Base-by-base conservation (phyloP, 768 basidiomycete species). In the Mycena rosella region DNA sequence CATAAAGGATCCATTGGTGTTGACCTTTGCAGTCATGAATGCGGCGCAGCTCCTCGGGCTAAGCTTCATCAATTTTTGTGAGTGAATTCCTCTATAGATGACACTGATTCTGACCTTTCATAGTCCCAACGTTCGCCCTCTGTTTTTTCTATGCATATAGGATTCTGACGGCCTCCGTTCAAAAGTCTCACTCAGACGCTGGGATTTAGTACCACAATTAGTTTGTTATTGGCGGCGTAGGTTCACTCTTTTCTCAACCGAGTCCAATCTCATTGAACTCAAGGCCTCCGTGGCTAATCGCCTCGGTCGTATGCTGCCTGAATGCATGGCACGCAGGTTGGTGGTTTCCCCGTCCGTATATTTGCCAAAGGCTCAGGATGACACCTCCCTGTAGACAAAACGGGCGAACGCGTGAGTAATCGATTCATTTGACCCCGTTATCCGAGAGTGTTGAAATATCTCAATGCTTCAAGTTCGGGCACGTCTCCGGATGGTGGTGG, bases 231-330 rank as follows among this genome's bases (percentile, higher is more conserved):
- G 29, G 83, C 86, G 20, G 88, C 89, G 89, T 90, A 72, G 72
- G 87, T 71, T 11, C 52, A 32, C 34, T n/a, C 58, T 11, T 18
- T 27, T 26, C 18, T 24, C 20, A 3, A 36, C 22, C 42, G 7
- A 7, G 20, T 51, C 68, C 14, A 54, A 49, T 10, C 38, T 57
- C 22, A 67, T 44, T 11, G 8, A 15, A 36, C 29, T 17, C n/a
- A 60, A 90, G 89, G 5, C 90, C 90, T 2, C 90, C 89, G 11
- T 90, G 89, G 89, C 78, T 89, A n/a, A 72, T 88, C 18, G 80
- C 87, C 3, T 81, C 86, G 1, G 76, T 87, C 42, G 75, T 85
- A 1, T 87, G 85, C 64, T 80, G 82, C 44, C 59, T 85, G 24
- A 88, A 83, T 71, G 88, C 88, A 1, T 86, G 86, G 85, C 80